A percentile compares a stretch with the other conserved stretches of the same genome.
These are phyloP conservation scores for Sicyos baderoa DNA, from an alignment of 306 rosid species.

Conservation along the genomic window DNA sequence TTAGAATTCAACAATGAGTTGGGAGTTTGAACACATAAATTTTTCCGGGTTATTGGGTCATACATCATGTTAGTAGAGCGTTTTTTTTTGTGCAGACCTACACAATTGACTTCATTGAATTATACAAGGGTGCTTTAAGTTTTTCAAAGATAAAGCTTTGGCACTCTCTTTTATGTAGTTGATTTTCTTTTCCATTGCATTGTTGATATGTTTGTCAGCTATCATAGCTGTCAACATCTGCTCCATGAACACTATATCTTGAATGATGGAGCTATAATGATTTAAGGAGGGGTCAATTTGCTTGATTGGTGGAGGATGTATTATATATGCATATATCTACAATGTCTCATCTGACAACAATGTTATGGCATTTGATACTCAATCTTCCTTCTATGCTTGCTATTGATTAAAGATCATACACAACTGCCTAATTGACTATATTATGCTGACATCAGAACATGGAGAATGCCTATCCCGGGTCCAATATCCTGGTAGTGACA, in stretches of 20 bases:
- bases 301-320: background rate
- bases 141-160: background rate
- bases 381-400: background rate
- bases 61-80: too few relatives aligned
- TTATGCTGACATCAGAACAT: conserved; percentile 67
- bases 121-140: background rate
- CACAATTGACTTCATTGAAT: background rate
- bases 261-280: too few relatives aligned
- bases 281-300: too few relatives aligned
- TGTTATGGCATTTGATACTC: background rate
- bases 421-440: background rate
- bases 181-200: background rate
- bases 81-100: background rate
- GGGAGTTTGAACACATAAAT: too few relatives aligned
- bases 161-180: background rate
- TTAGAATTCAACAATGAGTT: too few relatives aligned
- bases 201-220: conserved; percentile 4
- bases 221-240: background rate
- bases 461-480: conserved; percentile 94
- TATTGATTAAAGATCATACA: conserved; percentile 4
- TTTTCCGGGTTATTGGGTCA: too few relatives aligned
- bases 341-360: background rate
- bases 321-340: background rate
- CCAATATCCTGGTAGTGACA: conserved; percentile 90
- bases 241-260: conserved; percentile 1